phyloP scores from a whole-genome alignment of 2,329 filamentous ascomycete genomes.

The Aspergillus ochraceus region DNA sequence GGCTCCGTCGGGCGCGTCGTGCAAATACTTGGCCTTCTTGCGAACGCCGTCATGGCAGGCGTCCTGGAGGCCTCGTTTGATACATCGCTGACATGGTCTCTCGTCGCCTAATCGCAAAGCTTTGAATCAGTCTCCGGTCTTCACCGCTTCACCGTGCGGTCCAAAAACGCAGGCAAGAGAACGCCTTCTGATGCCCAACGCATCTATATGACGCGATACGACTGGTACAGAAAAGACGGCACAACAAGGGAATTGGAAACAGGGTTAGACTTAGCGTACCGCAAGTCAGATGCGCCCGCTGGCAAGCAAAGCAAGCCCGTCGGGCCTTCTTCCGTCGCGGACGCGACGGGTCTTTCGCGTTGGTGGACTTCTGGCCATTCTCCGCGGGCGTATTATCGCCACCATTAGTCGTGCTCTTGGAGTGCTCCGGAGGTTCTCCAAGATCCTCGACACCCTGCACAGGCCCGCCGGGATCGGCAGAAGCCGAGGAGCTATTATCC shows the following conservation, averaged over 20 bases:
- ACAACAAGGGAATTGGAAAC: neutral
- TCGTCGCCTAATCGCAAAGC: constrained; percentile 71
- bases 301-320: constrained; percentile 93
- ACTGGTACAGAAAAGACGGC: neutral
- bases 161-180: neutral
- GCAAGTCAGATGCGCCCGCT: constrained; percentile 95
- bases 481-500: constrained; percentile 37
- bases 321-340: constrained; percentile 94
- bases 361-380: constrained; percentile 58
- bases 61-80: constrained; percentile 88
- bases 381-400: constrained; percentile 54
- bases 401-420: constrained; percentile 45
- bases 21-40: constrained; percentile 98
- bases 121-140: constrained; percentile 25
- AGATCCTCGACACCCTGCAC: constrained; percentile 40
- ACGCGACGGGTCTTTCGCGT: constrained; percentile 83
- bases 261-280: constrained; percentile 68
- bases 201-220: too few relatives aligned
- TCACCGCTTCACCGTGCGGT: neutral
- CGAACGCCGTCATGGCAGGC: constrained; percentile 93
- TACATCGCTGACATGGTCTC: constrained; percentile 87
- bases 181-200: too few relatives aligned
- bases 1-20: constrained; percentile 89
- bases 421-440: constrained; percentile 36
- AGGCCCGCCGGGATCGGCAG: constrained; percentile 37